Percentiles rank a stretch among this genome's conserved stretches.
These are phyloP conservation scores for Pholiota conissans DNA, from an alignment of 768 basidiomycete genomes.

Conservation along the genomic window DNA sequence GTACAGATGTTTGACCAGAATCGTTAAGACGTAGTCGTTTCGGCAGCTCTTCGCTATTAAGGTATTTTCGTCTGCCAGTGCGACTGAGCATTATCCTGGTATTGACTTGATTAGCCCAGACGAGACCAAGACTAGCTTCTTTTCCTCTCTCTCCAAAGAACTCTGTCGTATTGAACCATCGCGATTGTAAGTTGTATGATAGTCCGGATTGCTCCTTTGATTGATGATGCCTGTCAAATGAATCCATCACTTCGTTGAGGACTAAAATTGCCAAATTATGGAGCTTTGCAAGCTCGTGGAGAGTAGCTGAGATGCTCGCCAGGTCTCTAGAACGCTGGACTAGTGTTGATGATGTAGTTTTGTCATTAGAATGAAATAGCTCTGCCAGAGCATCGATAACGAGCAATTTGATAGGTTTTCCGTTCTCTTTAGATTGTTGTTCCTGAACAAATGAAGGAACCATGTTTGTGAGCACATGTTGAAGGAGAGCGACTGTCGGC, in stretches of 20 bases:
- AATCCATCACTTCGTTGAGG: conserved; percentile 87
- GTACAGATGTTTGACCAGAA: not conserved
- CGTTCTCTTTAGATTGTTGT: conserved; percentile 24
- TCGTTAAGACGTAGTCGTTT: conserved; percentile 24
- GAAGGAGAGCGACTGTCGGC: conserved; percentile 52
- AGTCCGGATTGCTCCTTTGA: conserved; percentile 37
- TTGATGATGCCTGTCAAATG: conserved; percentile 43
- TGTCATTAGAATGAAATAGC: conserved; percentile 68
- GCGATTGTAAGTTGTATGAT: conserved; percentile 70
- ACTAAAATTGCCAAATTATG: conserved; percentile 76
- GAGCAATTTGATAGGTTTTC: conserved; percentile 71
- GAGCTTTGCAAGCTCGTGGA: conserved; percentile 69
- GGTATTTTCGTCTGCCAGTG: conserved; percentile 65
- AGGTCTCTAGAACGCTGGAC: conserved; percentile 75
- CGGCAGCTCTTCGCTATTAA: conserved; percentile 35
- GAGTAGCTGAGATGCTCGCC: conserved; percentile 59
- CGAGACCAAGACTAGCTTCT: conserved; percentile 84
- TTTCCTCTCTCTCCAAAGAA: conserved; percentile 61
- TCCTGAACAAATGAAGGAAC: conserved; percentile 53
- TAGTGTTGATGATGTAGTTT: conserved; percentile 60
- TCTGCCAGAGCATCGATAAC: conserved; percentile 89
- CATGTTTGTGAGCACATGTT: conserved; percentile 52
- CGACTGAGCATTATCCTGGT: conserved; percentile 79
- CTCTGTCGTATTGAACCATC: conserved; percentile 72
- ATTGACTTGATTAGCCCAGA: conserved; percentile 94